Evolutionary conservation across 805 yeast genomes (phyloP).

Genomic region (Wickerhamiella cacticola): DNA sequence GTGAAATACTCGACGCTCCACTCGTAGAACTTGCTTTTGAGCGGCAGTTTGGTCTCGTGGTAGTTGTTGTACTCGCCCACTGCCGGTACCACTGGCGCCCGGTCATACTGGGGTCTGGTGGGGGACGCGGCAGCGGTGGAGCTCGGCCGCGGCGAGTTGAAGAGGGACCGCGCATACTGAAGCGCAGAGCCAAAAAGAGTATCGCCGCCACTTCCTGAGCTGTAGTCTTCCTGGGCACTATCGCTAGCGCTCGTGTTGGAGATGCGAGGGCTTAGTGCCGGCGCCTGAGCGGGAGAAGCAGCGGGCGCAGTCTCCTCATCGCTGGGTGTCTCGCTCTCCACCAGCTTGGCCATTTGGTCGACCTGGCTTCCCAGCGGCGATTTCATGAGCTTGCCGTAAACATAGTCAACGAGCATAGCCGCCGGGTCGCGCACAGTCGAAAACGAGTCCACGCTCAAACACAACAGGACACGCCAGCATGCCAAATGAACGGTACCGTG

Average conservation of each 20-base stretch:
- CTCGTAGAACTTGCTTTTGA: slow-evolving; percentile 30
- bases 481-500: slow-evolving; percentile 79
- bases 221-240: too few relatives aligned
- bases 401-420: slow-evolving; percentile 59
- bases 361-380: slow-evolving; percentile 56
- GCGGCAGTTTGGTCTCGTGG: slow-evolving; percentile 21
- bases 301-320: background rate
- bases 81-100: slow-evolving; percentile 5
- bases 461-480: slow-evolving; percentile 73
- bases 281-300: background rate
- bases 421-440: slow-evolving; percentile 65
- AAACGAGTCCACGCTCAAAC: slow-evolving; percentile 80
- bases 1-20: slow-evolving; percentile 75
- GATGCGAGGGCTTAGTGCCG: slow-evolving; percentile 1
- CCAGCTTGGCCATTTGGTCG: slow-evolving; percentile 29
- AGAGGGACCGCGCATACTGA: slow-evolving; percentile 8
- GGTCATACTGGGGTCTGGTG: background rate
- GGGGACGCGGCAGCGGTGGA: background rate
- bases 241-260: background rate
- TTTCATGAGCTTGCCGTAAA: slow-evolving; percentile 50
- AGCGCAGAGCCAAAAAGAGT: slow-evolving; percentile 6
- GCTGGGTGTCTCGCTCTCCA: background rate
- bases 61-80: slow-evolving; percentile 7
- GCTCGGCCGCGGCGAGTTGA: slow-evolving; percentile 1
- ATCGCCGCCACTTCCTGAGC: slow-evolving; percentile 1